phyloP scores from a whole-genome alignment of 176 grass and related monocot species.

The Avena sativa region DNA sequence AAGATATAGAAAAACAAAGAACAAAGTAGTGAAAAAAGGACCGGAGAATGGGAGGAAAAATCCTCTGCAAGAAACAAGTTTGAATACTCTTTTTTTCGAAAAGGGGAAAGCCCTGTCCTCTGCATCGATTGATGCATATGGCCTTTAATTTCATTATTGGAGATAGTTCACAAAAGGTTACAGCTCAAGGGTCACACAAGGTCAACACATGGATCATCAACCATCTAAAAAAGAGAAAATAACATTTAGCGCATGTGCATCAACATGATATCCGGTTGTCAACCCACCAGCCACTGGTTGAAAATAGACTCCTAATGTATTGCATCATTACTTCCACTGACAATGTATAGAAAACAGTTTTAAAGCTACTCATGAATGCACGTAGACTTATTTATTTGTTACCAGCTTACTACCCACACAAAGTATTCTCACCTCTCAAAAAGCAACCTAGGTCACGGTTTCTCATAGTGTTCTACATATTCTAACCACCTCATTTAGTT shows the following conservation, averaged over 20 bases:
- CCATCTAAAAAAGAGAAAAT: too few species aligned
- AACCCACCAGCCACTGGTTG: neutral
- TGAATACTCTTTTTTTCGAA: neutral
- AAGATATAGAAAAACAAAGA: neutral
- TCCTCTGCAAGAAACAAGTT: conserved; percentile 5
- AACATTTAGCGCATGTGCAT: too few species aligned
- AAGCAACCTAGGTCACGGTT: conserved; percentile 6
- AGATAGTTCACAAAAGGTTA: too few species aligned
- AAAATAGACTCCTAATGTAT: conserved; percentile 21
- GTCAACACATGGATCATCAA: too few species aligned
- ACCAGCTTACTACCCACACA: neutral
- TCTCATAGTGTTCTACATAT: neutral
- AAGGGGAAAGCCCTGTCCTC: too few species aligned
- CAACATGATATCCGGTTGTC: too few species aligned
- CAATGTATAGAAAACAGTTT: neutral
- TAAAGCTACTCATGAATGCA: neutral
- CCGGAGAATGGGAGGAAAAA: conserved; percentile 3
- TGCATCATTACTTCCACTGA: conserved; percentile 4
- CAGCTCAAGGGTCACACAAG: too few species aligned
- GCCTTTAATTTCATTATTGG: too few species aligned
- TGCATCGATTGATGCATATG: too few species aligned
- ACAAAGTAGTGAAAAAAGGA: neutral
- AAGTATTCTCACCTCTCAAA: neutral
- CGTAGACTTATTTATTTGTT: neutral
- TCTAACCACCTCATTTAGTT: conserved; percentile 17